Evolutionary conservation across 805 yeast species (phyloP).

Genomic region (Kuraishia borneana): DNA sequence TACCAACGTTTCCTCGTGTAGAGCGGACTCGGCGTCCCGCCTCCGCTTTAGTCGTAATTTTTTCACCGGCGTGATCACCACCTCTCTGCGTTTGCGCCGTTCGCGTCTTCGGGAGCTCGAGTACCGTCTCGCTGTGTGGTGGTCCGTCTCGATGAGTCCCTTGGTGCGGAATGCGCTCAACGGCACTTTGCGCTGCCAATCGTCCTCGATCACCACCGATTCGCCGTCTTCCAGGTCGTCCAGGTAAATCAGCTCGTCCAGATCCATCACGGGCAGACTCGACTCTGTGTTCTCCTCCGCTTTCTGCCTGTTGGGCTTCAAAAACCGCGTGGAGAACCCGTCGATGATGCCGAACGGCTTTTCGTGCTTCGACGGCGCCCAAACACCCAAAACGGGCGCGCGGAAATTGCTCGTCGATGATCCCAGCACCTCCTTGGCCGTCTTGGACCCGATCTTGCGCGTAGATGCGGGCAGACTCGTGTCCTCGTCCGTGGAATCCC

Average conservation of each 20-base stretch:
- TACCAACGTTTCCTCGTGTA: constrained; percentile 58
- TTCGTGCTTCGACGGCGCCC: constrained; percentile 62
- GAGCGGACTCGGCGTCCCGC: too few relatives aligned
- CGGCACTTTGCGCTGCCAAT: constrained; percentile 46
- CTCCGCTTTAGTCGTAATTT: too few relatives aligned
- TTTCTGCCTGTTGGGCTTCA: constrained; percentile 15
- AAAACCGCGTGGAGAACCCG: constrained; percentile 81
- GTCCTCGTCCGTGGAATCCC: constrained; percentile 94
- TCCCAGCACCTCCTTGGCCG: constrained; percentile 89
- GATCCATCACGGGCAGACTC: constrained; percentile 13
- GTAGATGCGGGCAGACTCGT: constrained; percentile 64
- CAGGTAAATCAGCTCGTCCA: constrained; percentile 82
- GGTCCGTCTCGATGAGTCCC: constrained; percentile 24
- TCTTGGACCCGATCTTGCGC: constrained; percentile 58
- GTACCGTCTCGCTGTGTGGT: constrained; percentile 1
- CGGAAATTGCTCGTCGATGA: constrained; percentile 75
- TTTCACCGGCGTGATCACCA: constrained; percentile 10
- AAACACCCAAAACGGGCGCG: constrained; percentile 89
- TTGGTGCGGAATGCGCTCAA: constrained; percentile 86
- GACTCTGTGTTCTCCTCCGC: constrained; percentile 3
- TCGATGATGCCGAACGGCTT: constrained; percentile 92
- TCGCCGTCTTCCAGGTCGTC: constrained; percentile 77
- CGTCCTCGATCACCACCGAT: constrained; percentile 26
- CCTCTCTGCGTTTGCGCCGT: constrained; percentile 17
- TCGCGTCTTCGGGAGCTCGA: constrained; percentile 14